A percentile compares a stretch with the other conserved stretches of the same genome.
phyloP scores from a whole-genome alignment of 2,329 filamentous ascomycete species.

The Paecilomyces dactylethromorphus region DNA sequence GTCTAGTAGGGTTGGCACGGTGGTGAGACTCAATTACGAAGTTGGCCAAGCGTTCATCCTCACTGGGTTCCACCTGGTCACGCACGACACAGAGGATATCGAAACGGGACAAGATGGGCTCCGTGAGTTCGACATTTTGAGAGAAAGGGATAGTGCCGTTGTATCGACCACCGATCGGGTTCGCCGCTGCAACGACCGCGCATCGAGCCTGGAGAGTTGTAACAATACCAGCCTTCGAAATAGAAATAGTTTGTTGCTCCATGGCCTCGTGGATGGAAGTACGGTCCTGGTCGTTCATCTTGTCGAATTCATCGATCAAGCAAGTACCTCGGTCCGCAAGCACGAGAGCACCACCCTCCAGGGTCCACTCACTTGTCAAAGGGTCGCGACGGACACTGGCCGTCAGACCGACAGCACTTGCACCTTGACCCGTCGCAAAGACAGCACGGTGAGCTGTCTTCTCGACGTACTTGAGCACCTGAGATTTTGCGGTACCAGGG shows the following conservation, averaged over 20 bases:
- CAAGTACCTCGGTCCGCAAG: slow-evolving; percentile 92
- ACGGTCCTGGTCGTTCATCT: slow-evolving; percentile 99
- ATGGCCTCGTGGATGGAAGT: slow-evolving; percentile 99
- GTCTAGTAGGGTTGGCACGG: slow-evolving; percentile 68
- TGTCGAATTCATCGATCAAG: slow-evolving; percentile 98
- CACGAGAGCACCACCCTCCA: slow-evolving; percentile 92
- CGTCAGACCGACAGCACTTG: slow-evolving; percentile 93
- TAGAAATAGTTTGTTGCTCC: slow-evolving; percentile 99
- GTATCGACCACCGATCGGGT: slow-evolving; percentile 92
- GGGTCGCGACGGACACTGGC: slow-evolving; percentile 94
- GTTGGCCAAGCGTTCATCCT: slow-evolving; percentile 86
- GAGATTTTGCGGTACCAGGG: slow-evolving; percentile 95
- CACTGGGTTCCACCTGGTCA: slow-evolving; percentile 84
- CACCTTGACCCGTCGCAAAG: slow-evolving; percentile 95
- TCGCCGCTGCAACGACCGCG: slow-evolving; percentile 92
- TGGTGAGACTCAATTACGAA: slow-evolving; percentile 95
- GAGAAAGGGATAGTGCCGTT: slow-evolving; percentile 95
- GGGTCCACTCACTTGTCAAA: slow-evolving; percentile 91
- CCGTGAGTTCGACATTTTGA: slow-evolving; percentile 91
- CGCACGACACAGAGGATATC: slow-evolving; percentile 95
- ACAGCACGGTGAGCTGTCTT: slow-evolving; percentile 95
- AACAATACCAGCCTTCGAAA: slow-evolving; percentile 96
- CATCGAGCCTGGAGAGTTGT: slow-evolving; percentile 94
- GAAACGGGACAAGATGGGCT: slow-evolving; percentile 96
- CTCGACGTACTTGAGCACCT: slow-evolving; percentile 94